Conservation (phyloP, 1,284 basidiomycete species). For the Albatrellus sp. region DNA sequence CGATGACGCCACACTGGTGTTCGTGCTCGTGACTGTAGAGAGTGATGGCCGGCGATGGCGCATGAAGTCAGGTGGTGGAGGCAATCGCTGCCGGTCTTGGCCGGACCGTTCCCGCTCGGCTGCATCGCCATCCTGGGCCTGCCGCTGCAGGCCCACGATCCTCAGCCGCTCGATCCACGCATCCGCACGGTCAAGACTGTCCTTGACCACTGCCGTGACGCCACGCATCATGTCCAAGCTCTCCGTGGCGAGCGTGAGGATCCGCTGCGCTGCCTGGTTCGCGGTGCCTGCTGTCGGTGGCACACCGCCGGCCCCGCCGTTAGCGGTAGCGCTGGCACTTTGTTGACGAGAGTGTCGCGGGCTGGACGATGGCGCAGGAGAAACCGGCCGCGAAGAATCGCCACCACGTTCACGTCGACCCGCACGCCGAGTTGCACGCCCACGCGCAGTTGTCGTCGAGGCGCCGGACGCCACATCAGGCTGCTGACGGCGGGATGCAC, state of each 20-base stretch:
- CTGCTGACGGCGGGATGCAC: conserved; percentile 16
- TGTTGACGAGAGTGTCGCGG: conserved; percentile 18
- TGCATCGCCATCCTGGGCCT: conserved; percentile 10
- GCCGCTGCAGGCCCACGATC: conserved; percentile 61
- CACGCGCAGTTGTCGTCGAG: conserved; percentile 8
- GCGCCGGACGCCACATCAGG: conserved; percentile 4
- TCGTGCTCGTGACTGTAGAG: conserved; percentile 4
- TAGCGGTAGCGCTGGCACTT: conserved; percentile 8
- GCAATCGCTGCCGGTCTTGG: neutral
- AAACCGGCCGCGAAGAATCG: conserved; percentile 20
- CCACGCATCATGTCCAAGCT: conserved; percentile 85
- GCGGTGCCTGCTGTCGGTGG: conserved; percentile 42
- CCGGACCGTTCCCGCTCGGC: neutral
- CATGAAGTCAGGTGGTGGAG: conserved; percentile 7
- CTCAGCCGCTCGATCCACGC: conserved; percentile 76
- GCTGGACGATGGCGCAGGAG: conserved; percentile 13
- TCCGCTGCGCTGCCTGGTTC: conserved; percentile 65
- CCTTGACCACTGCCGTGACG: conserved; percentile 78
- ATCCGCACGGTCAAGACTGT: conserved; percentile 81
- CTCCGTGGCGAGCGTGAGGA: conserved; percentile 79
- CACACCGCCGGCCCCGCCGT: conserved; percentile 8
- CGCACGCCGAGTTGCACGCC: conserved; percentile 16
- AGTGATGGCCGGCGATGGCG: conserved; percentile 6
- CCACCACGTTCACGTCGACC: conserved; percentile 18
- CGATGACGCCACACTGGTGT: conserved; percentile 9